Percentiles rank a stretch among this genome's conserved stretches.
Conservation (phyloP, 208 protist species). For the Trypanosoma conorhini region DNA sequence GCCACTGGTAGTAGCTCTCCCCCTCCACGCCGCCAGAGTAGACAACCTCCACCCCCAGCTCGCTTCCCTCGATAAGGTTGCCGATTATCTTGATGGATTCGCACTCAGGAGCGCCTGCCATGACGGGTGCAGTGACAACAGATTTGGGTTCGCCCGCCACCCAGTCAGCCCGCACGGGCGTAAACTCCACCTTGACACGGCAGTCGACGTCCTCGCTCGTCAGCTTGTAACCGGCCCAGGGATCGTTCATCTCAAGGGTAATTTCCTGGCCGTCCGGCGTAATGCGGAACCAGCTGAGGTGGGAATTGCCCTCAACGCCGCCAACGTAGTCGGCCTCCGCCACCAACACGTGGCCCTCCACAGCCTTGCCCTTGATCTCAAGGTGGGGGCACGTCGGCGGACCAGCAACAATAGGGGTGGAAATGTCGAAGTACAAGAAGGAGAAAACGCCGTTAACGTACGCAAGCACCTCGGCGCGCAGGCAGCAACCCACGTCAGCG, state of each 20-base stretch:
- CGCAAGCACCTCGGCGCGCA: conserved; percentile 88
- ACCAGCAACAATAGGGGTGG: conserved; percentile 75
- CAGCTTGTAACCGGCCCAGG: conserved; percentile 84
- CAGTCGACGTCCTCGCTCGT: conserved; percentile 81
- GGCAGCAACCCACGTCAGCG: conserved; percentile 82
- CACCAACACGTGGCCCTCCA: conserved; percentile 78
- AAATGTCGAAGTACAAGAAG: conserved; percentile 92
- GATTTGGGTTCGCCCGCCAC: conserved; percentile 83
- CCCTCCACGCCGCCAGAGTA: conserved; percentile 91
- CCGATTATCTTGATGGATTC: conserved; percentile 92
- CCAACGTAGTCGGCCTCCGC: conserved; percentile 87
- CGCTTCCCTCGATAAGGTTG: conserved; percentile 79
- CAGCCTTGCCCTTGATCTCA: conserved; percentile 74
- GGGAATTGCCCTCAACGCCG: conserved; percentile 86
- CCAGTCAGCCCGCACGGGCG: conserved; percentile 89
- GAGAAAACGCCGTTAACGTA: conserved; percentile 90
- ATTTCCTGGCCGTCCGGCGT: conserved; percentile 62
- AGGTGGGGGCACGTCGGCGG: conserved; percentile 79
- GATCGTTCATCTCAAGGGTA: conserved; percentile 65
- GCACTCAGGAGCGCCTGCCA: conserved; percentile 73
- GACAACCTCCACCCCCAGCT: conserved; percentile 76
- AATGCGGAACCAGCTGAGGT: conserved; percentile 86
- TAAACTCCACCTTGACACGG: conserved; percentile 87
- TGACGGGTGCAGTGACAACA: conserved; percentile 58
- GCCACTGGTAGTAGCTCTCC: conserved; percentile 90